These are phyloP conservation scores for Wickerhamomyces canadensis DNA, from an alignment of 805 yeast species.

Conservation along the genomic window DNA sequence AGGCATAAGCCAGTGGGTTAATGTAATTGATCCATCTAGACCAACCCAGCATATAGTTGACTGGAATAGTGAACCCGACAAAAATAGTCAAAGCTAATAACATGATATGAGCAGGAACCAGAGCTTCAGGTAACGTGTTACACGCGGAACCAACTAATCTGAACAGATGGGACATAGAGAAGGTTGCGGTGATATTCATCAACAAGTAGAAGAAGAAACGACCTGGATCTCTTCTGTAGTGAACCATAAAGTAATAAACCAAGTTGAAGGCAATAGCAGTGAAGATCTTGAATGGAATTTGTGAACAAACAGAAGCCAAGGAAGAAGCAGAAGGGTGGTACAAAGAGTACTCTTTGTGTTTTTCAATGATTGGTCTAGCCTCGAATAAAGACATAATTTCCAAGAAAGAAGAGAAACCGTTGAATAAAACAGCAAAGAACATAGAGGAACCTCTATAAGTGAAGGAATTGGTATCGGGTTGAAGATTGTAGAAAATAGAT, in stretches of 20 bases:
- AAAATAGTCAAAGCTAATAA: conserved; percentile 41
- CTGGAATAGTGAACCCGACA: conserved; percentile 53
- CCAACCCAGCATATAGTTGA: conserved; percentile 52
- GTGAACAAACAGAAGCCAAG: conserved; percentile 52
- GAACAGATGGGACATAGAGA: conserved; percentile 49
- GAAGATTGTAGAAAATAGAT: conserved; percentile 49
- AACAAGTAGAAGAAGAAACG: conserved; percentile 48
- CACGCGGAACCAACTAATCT: conserved; percentile 45
- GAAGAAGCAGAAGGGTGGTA: conserved; percentile 76
- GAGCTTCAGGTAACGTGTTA: conserved; percentile 41
- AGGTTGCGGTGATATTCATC: conserved; percentile 34
- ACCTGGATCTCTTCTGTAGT: conserved; percentile 43
- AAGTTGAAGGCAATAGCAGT: conserved; percentile 40
- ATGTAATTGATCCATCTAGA: conserved; percentile 55
- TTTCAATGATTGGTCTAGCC: conserved; percentile 54
- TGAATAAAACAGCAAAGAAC: conserved; percentile 58
- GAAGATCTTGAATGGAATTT: conserved; percentile 54
- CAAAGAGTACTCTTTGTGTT: conserved; percentile 66
- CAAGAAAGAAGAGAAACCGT: conserved; percentile 50
- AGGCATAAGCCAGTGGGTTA: conserved; percentile 48
- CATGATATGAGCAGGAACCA: conserved; percentile 49
- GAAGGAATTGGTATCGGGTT: conserved; percentile 37
- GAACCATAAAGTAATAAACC: conserved; percentile 52
- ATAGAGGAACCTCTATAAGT: conserved; percentile 53
- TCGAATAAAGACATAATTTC: conserved; percentile 52